Base-by-base conservation (phyloP, 306 rosid genomes). In the Trichosanthes truncata region DNA sequence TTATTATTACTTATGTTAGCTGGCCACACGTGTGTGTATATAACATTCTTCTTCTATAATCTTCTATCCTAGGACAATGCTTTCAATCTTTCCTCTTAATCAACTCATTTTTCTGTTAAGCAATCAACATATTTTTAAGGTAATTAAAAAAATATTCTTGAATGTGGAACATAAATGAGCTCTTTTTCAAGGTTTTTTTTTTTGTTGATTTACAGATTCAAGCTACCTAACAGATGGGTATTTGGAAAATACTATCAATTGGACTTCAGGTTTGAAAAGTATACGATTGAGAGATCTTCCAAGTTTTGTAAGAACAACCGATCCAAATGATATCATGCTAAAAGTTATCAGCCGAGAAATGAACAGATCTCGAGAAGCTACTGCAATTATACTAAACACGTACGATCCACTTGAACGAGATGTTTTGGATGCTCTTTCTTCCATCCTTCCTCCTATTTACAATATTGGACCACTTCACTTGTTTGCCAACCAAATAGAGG, bases 251-350 rank as follows among this genome's bases (percentile, higher is more conserved):
- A 41, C 61, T 0, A 20, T 90, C 0, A 86, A 89, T 63, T 91
- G 91, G 89, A 79, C 88, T 0, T 83, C 87, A 0, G 88, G 87
- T 5, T 80, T 87, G 33, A 86, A 79, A 43, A 77, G 41, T 7
- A 84, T 91, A 9, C 83, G 89, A 1, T 9, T 91, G 11, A 87
- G 13, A 17, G 90, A 89, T 29, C 20, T 91, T 0, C 91, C 91
- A 0, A 74, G 40, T 46, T 84, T 91, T 69, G 0, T 87, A 1
- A 82, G 89, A 79, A 91, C 91, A 56, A 89, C 87, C 6, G 77
- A 91, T n/a, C 84, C 80, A 11, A 25, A 79, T 1, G 80, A 83
- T 7, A n/a, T 62, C 6, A 56, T 65, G 72, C 0, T 83, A 4
- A 45, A 55, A 25, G 53, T 51, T 20, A 0, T 41, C 33, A 0